Percentiles rank a stretch among this genome's conserved stretches.
phyloP scores from a whole-genome alignment of 2,329 filamentous ascomycete genomes.

The Plectosphaerella cucumerina region DNA sequence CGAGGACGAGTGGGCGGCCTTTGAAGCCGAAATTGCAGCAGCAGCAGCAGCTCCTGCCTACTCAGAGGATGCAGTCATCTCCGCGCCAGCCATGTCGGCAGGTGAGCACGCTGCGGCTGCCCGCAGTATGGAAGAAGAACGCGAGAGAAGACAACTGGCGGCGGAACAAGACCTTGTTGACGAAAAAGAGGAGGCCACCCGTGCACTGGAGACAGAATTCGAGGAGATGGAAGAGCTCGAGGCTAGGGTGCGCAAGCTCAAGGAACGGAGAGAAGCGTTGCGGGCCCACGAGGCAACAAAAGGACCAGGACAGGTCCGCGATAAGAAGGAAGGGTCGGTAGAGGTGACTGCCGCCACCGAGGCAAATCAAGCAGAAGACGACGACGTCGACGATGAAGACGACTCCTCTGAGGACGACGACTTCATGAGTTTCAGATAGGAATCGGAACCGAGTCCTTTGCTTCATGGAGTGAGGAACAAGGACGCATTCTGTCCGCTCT shows the following conservation, averaged over 20 bases:
- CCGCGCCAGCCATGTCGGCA: conserved; percentile 62
- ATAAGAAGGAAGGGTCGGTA: conserved; percentile 20
- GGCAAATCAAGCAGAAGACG: conserved; percentile 29
- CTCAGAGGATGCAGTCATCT: conserved; percentile 55
- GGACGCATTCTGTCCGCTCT: too few relatives aligned
- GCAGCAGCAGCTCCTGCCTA: conserved; percentile 25
- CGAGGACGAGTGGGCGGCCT: conserved; percentile 82
- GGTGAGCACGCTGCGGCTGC: conserved; percentile 56
- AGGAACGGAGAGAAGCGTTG: conserved; percentile 67
- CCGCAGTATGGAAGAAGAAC: conserved; percentile 45
- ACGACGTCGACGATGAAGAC: conserved; percentile 44
- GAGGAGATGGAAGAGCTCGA: conserved; percentile 81
- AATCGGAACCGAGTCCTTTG: conserved; percentile 12
- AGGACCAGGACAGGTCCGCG: conserved; percentile 10
- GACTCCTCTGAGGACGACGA: conserved; percentile 36
- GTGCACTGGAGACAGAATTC: conserved; percentile 71
- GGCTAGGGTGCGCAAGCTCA: conserved; percentile 62
- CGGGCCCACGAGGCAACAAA: conserved; percentile 31
- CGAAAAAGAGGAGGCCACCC: conserved; percentile 71
- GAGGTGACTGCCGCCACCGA: conserved; percentile 21
- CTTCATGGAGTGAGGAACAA: too few relatives aligned
- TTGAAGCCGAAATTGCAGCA: conserved; percentile 74
- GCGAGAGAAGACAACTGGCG: conserved; percentile 47
- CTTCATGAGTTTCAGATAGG: conserved; percentile 57
- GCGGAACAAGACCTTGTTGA: conserved; percentile 55